Conservation (phyloP, 371 early-diverging fungal species). For the Mortierella sp. region DNA sequence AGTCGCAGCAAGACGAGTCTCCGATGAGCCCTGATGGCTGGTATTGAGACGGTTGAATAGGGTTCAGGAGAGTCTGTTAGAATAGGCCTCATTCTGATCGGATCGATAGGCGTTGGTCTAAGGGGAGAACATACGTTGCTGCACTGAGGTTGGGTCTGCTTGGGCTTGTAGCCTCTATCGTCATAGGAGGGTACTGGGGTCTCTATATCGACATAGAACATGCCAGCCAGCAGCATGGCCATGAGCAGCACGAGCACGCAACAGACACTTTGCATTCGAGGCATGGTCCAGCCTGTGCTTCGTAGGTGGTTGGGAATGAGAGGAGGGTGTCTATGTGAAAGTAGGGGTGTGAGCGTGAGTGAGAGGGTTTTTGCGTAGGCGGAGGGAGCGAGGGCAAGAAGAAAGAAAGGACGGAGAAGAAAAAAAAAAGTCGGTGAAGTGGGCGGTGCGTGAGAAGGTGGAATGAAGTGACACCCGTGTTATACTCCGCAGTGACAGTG, state of each 20-base stretch:
- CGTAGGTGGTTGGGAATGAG: background rate
- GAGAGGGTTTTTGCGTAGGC: too few relatives aligned
- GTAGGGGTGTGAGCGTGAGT: background rate
- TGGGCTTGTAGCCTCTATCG: background rate
- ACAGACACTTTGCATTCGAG: constrained; percentile 19
- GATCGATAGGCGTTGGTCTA: too few relatives aligned
- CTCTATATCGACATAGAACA: constrained; percentile 23
- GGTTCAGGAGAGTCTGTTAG: too few relatives aligned
- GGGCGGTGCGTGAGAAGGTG: too few relatives aligned
- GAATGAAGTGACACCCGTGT: too few relatives aligned
- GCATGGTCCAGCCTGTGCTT: constrained; percentile 14
- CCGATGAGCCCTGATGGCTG: constrained; percentile 79
- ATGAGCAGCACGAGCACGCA: constrained; percentile 33
- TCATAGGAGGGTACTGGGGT: background rate
- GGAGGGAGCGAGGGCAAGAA: background rate
- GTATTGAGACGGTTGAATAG: background rate
- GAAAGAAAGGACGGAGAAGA: background rate
- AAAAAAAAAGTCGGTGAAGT: too few relatives aligned
- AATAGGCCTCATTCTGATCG: too few relatives aligned
- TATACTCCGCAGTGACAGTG: too few relatives aligned
- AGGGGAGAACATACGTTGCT: constrained; percentile 27
- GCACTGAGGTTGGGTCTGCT: constrained; percentile 21
- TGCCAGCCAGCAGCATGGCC: constrained; percentile 38
- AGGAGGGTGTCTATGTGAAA: too few relatives aligned
- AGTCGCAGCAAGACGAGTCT: constrained; percentile 84